Percentiles rank a stretch among this genome's conserved stretches.
phyloP scores from a whole-genome alignment of 352 stramenopile genomes.

The Phytophthora cryptogea region DNA sequence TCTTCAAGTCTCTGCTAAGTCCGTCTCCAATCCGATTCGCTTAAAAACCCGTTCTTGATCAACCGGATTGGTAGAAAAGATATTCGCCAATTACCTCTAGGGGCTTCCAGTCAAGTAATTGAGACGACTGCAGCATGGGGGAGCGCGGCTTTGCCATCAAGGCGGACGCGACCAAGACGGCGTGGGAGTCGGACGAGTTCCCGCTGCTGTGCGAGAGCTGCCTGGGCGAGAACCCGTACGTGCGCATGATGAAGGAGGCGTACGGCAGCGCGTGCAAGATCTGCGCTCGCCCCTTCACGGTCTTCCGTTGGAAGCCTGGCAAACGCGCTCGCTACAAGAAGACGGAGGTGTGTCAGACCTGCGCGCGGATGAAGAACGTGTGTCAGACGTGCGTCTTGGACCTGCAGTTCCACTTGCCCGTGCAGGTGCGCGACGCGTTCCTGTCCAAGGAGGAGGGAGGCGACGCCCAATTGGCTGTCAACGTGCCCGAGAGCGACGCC shows the following conservation, averaged over 20 bases:
- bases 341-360: slow-evolving; percentile 98
- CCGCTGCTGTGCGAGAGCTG: slow-evolving; percentile 98
- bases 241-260: slow-evolving; percentile 98
- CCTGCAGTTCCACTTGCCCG: slow-evolving; percentile 96
- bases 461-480: slow-evolving; percentile 48
- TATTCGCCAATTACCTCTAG: not conserved
- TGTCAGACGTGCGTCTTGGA: slow-evolving; percentile 99
- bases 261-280: slow-evolving; percentile 98
- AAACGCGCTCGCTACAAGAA: slow-evolving; percentile 98
- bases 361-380: slow-evolving; percentile 99
- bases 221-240: slow-evolving; percentile 98
- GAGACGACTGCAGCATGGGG: slow-evolving; percentile 45
- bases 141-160: slow-evolving; percentile 90
- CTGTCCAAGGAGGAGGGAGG: slow-evolving; percentile 50
- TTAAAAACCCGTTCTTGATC: not conserved
- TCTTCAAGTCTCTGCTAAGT: not conserved
- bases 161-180: slow-evolving; percentile 83
- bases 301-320: slow-evolving; percentile 98
- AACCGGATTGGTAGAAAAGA: not conserved
- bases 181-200: slow-evolving; percentile 96
- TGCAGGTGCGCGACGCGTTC: slow-evolving; percentile 94
- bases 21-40: not conserved
- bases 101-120: slow-evolving; percentile 12
- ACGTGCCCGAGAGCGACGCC: slow-evolving; percentile 92
- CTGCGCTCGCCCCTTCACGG: slow-evolving; percentile 97